Conservation (phyloP, 2,329 filamentous ascomycete species). For the Neurospora sp. region DNA sequence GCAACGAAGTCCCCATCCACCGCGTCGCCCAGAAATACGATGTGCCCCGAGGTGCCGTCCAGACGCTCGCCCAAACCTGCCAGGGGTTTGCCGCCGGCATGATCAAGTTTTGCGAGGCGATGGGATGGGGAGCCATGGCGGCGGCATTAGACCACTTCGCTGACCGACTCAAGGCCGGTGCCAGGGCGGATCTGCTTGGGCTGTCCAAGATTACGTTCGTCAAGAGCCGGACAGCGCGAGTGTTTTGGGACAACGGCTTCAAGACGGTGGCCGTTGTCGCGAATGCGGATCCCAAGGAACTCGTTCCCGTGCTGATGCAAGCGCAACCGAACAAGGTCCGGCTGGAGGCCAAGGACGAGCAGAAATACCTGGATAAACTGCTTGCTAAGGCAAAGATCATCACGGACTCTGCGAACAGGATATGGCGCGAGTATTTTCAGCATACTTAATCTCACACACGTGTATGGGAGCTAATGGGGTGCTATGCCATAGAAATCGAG, state of each 20-base stretch:
- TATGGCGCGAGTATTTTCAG: constrained; percentile 48
- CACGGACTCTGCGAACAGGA: constrained; percentile 54
- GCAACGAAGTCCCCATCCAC: constrained; percentile 65
- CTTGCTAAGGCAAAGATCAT: constrained; percentile 58
- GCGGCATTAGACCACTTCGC: constrained; percentile 67
- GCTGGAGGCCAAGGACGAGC: constrained; percentile 43
- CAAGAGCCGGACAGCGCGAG: constrained; percentile 63
- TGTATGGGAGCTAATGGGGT: neutral
- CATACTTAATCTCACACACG: neutral
- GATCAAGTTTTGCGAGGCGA: constrained; percentile 68
- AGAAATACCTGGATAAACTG: constrained; percentile 54
- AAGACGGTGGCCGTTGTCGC: constrained; percentile 57
- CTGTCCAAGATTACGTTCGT: constrained; percentile 64
- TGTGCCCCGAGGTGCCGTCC: constrained; percentile 58
- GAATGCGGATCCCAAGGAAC: constrained; percentile 56
- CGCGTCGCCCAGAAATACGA: constrained; percentile 60
- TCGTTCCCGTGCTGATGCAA: constrained; percentile 64
- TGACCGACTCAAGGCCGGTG: constrained; percentile 62
- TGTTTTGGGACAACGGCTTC: constrained; percentile 71
- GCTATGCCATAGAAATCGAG: constrained; percentile 31
- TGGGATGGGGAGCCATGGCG: constrained; percentile 65
- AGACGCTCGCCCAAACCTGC: constrained; percentile 63
- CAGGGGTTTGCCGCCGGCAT: constrained; percentile 71
- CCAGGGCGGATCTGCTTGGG: constrained; percentile 58
- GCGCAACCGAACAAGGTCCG: constrained; percentile 57